Percentiles rank a stretch among this genome's conserved stretches.
phyloP scores from a whole-genome alignment of 192 early-diverging fungal species.

The Kickxella alabastrina region DNA sequence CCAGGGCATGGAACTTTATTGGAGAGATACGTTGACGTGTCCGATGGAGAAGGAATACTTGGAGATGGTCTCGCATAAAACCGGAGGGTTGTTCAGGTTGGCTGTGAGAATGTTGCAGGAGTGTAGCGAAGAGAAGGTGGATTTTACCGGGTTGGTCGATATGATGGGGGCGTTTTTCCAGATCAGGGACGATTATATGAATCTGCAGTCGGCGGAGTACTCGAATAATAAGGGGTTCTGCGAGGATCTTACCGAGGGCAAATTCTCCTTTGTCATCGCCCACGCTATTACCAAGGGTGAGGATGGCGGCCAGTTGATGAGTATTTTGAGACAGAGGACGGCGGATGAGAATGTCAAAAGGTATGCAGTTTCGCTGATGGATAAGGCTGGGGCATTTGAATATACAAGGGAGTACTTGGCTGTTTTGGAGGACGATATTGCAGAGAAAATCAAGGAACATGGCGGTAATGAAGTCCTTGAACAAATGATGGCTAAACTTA shows the following conservation, averaged over 20 bases:
- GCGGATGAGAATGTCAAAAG: conserved; percentile 76
- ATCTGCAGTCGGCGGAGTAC: conserved; percentile 84
- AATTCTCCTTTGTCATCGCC: conserved; percentile 95
- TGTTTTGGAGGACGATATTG: conserved; percentile 60
- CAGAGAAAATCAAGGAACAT: conserved; percentile 60
- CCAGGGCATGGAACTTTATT: conserved; percentile 97
- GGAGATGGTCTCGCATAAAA: conserved; percentile 96
- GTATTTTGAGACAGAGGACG: conserved; percentile 87
- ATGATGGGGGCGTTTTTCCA: conserved; percentile 94
- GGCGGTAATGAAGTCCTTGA: conserved; percentile 76
- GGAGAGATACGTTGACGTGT: conserved; percentile 87
- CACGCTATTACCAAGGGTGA: conserved; percentile 65
- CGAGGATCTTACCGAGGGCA: conserved; percentile 98
- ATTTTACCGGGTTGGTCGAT: conserved; percentile 79
- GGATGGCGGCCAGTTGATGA: conserved; percentile 66
- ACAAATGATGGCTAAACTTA: conserved; percentile 46
- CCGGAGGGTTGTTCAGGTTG: conserved; percentile 90
- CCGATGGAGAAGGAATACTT: conserved; percentile 91
- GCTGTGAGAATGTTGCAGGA: conserved; percentile 93
- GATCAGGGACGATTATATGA: conserved; percentile 96
- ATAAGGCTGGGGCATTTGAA: conserved; percentile 72
- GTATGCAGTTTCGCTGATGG: conserved; percentile 81
- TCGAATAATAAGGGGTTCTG: conserved; percentile 95
- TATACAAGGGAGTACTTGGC: conserved; percentile 67
- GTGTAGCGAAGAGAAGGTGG: conserved; percentile 52